These are phyloP conservation scores for Tetrapyrgos nigripes DNA, from an alignment of 1,284 basidiomycete genomes.

Conservation along the genomic window DNA sequence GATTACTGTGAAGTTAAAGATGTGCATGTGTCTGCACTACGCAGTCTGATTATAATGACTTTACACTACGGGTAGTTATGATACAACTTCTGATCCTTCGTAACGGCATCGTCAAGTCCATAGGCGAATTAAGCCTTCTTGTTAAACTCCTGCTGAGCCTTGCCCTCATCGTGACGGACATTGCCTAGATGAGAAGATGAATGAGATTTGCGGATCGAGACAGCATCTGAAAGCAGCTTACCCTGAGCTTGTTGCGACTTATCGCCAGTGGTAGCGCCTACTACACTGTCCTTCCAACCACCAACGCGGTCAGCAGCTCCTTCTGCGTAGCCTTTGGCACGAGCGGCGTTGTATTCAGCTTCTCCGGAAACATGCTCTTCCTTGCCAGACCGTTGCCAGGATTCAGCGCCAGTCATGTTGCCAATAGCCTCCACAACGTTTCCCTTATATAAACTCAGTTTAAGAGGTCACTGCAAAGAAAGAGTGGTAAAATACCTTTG, in stretches of 20 bases:
- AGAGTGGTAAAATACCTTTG: too few species aligned
- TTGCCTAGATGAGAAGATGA: slow-evolving; percentile 43
- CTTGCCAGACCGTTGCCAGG: slow-evolving; percentile 57
- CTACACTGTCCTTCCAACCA: slow-evolving; percentile 70
- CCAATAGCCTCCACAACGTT: slow-evolving; percentile 59
- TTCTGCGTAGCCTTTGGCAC: slow-evolving; percentile 58
- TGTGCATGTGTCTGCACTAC: too few species aligned
- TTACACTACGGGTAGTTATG: too few species aligned
- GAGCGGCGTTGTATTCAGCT: slow-evolving; percentile 57
- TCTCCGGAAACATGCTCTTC: slow-evolving; percentile 62
- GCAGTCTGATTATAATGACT: too few species aligned
- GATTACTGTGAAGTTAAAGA: too few species aligned
- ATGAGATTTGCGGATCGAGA: background rate
- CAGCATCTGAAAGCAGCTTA: too few species aligned
- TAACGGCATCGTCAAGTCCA: background rate
- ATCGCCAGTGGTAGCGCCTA: slow-evolving; percentile 56
- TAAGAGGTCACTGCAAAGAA: too few species aligned
- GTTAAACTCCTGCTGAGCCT: slow-evolving; percentile 53
- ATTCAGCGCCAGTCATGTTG: slow-evolving; percentile 47
- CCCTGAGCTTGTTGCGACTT: slow-evolving; percentile 24
- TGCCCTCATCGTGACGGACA: slow-evolving; percentile 57
- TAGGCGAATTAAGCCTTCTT: background rate
- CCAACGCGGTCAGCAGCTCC: slow-evolving; percentile 59
- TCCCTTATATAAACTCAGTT: too few species aligned
- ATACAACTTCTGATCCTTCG: background rate